These are phyloP conservation scores for Penicillium sp. DNA, from an alignment of 2,329 filamentous ascomycete genomes.

Conservation along the genomic window DNA sequence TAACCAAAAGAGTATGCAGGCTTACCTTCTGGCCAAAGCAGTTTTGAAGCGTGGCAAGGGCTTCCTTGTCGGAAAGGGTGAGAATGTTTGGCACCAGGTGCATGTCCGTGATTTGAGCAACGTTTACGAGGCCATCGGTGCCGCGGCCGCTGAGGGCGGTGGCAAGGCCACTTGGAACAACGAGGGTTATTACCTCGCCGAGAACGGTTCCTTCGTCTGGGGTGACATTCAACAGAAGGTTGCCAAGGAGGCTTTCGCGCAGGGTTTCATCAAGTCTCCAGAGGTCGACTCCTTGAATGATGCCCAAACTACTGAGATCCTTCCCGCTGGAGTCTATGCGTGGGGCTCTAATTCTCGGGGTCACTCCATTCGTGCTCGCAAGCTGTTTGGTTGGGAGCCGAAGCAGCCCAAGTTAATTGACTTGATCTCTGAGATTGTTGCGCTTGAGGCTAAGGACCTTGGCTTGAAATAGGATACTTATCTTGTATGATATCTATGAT, in stretches of 20 bases:
- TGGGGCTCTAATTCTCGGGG: conserved; percentile 42
- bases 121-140: conserved; percentile 36
- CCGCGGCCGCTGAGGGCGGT: conserved; percentile 39
- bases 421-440: conserved; percentile 54
- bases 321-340: conserved; percentile 33
- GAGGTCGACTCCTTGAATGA: conserved; percentile 37
- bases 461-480: conserved; percentile 24
- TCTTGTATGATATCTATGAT: neutral
- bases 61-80: conserved; percentile 40
- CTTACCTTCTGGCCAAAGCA: conserved; percentile 41
- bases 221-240: conserved; percentile 39
- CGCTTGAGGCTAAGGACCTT: conserved; percentile 45
- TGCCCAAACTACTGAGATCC: conserved; percentile 44
- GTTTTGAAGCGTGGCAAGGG: conserved; percentile 38
- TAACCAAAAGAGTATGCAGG: conserved; percentile 42
- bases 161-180: conserved; percentile 42
- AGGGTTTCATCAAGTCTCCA: conserved; percentile 50
- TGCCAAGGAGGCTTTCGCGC: conserved; percentile 49
- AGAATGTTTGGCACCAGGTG: conserved; percentile 43
- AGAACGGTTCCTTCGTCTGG: conserved; percentile 43
- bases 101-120: conserved; percentile 43
- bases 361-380: conserved; percentile 35
- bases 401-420: conserved; percentile 51
- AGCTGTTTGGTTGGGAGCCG: conserved; percentile 40
- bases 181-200: conserved; percentile 51